Base-by-base conservation (phyloP, 805 yeast genomes). In the Kluyveromyces aestuarii region DNA sequence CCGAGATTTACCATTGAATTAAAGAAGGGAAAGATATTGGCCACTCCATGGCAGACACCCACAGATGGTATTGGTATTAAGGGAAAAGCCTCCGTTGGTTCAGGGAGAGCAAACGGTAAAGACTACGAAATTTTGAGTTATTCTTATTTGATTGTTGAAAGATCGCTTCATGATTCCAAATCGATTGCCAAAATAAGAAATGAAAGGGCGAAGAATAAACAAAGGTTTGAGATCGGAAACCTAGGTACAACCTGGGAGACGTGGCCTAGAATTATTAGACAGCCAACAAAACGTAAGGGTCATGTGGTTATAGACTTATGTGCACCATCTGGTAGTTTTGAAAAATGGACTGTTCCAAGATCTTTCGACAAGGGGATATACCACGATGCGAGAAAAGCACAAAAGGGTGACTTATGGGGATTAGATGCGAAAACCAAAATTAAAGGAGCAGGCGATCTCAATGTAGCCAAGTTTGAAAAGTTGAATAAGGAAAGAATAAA, bases 321-420 rank as follows among this genome's bases (percentile, higher is more conserved):
- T 71, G 80, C 87, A 0, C 77, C 90, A 0, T 74, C 82, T 13
- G 96, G 96, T 1, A 75, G 76, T 43, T 66, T 91, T 40, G 97
- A 91, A 66, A 80, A 82, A 50, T 89, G 97, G 96, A 82, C 82
- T 14, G 77, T 93, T 2, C 84, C 97, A 0, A 85, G 82, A 62
- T 81, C 95, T 17, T 73, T 77, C 48, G 85, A 87, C 6, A 79
- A 80, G 52, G 84, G 79, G 52, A 79, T 72, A 2, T 93, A 87
- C 56, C 95, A 87, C 60, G 98, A 93, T 69, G 96, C 96, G 0
- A 74, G 97, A 48, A 91, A 93, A 63, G 79, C 87, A 0, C 66
- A 66, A n/a, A 77, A 78, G 60, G 96, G 96, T 19, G 99, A 93
- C 62, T 67, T 82, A 46, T 93, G 98, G 99, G 82, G 85, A 0